phyloP scores from a whole-genome alignment of 768 basidiomycete species.

The Kwoniella sp. region DNA sequence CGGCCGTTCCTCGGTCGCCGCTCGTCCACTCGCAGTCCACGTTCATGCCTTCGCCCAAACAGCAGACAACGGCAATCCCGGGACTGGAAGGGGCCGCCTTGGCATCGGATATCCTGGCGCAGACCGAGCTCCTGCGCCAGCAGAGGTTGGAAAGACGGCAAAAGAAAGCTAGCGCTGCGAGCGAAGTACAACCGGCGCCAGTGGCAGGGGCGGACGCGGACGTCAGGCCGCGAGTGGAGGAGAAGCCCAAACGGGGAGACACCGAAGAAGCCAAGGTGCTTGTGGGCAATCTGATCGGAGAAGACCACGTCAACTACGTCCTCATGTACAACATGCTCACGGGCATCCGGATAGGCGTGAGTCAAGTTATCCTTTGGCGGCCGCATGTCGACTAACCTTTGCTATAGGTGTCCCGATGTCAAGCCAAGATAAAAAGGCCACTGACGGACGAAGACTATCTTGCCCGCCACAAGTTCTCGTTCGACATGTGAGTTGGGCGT shows the following conservation, averaged over 20 bases:
- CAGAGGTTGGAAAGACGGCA: constrained; percentile 71
- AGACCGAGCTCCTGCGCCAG: constrained; percentile 77
- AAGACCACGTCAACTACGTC: constrained; percentile 97
- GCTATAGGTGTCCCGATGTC: constrained; percentile 83
- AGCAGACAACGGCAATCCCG: constrained; percentile 32
- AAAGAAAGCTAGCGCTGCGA: constrained; percentile 34
- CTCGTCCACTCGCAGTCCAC: constrained; percentile 39
- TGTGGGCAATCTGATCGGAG: constrained; percentile 95
- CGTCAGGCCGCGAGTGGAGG: constrained; percentile 1
- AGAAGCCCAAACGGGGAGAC: constrained; percentile 1
- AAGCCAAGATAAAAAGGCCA: constrained; percentile 85
- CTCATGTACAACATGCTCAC: constrained; percentile 99
- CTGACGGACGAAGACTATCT: constrained; percentile 81
- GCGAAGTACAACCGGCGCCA: neutral
- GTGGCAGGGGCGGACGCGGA: constrained; percentile 2
- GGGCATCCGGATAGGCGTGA: constrained; percentile 87
- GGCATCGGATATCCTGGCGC: constrained; percentile 76
- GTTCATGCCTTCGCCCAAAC: constrained; percentile 10
- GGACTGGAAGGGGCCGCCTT: constrained; percentile 51
- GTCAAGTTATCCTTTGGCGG: constrained; percentile 39
- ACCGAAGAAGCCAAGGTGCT: constrained; percentile 60
- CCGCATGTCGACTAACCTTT: constrained; percentile 4
- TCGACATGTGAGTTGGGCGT: constrained; percentile 82
- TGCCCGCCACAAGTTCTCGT: constrained; percentile 88
- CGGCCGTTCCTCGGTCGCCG: constrained; percentile 27